Percentiles rank a stretch among this genome's conserved stretches.
Conservation (phyloP, 106 monocot species). For the Apostasia shenzhenica region DNA sequence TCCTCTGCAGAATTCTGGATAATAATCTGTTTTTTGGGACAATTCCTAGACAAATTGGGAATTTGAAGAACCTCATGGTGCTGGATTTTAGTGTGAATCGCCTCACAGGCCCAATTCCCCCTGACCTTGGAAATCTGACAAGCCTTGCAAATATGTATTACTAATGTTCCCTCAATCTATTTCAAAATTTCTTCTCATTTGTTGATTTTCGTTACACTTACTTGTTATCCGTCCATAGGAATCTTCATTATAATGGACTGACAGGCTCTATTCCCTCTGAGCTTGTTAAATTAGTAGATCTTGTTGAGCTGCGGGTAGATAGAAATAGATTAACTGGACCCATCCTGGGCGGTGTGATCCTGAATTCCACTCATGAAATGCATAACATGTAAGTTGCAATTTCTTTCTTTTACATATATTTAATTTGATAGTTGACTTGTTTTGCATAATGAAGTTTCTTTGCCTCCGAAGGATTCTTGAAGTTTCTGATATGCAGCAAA, state of each 20-base stretch:
- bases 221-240: conserved; percentile 23
- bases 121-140: conserved; percentile 46
- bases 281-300: conserved; percentile 51
- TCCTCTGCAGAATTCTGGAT: conserved; percentile 50
- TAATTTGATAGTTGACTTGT: background rate
- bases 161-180: background rate
- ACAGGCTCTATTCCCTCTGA: conserved; percentile 57
- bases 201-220: conserved; percentile 1
- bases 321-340: conserved; percentile 65
- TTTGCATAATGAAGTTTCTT: too few relatives aligned
- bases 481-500: background rate
- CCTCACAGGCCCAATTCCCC: conserved; percentile 49
- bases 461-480: too few relatives aligned
- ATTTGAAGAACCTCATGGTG: conserved; percentile 47
- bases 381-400: conserved; percentile 22
- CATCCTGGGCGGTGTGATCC: conserved; percentile 34
- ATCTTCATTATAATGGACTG: conserved; percentile 77
- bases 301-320: conserved; percentile 69
- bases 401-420: background rate
- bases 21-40: conserved; percentile 59
- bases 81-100: conserved; percentile 60
- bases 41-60: conserved; percentile 75
- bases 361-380: conserved; percentile 9
- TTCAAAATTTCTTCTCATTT: conserved; percentile 4
- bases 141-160: conserved; percentile 65